Base-by-base conservation (phyloP, 345 rosid species). In the Brassica nigra region DNA sequence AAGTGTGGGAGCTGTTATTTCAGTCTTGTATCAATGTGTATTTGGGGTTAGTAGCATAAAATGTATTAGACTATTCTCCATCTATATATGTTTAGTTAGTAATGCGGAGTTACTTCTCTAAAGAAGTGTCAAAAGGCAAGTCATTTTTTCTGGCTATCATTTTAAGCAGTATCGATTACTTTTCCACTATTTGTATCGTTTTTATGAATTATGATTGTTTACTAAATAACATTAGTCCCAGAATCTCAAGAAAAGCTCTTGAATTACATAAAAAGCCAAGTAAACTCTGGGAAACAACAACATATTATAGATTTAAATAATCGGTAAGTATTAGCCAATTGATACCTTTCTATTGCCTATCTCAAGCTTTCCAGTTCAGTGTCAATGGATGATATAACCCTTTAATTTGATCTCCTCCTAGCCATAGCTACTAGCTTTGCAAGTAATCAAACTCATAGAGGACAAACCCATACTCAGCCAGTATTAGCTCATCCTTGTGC, bases 101-200 rank as follows among this genome's bases (percentile, higher is more conserved):
- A 27, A 23, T 10, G 63, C 7, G n/a, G 10, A 8, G 5, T 27
- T 30, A 42, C 74, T 10, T 62, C 29, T 78, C 67, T 16, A 33
- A 39, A 66, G 54, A 69, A 73, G 62, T 79, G 64, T 73, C 74
- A 33, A 61, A 73, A 10, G 82, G 82, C 82, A 79, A 79, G 82
- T 73, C 82, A 73, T 67, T 79, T 44, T 66, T 79, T 73, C 67
- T 73, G 82, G 82, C 82, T 79, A 79, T 73, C 12, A 12, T 59
- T 2, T 59, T 59, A 27, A 59, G 10, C 4, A 65, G 62, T 37
- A 28, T 63, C 27, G 52, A 34, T 23, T 66, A 28, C 52, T 54
- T 65, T 29, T 55, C 29, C 36, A 23, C 27, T 23, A 23, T 23
- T 23, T 23, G 0, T 23, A 23, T 23, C 27, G 27, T 23, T 23